Evolutionary conservation across 148 eudicot genomes (phyloP).

Genomic region (Dianthus caryophyllus): DNA sequence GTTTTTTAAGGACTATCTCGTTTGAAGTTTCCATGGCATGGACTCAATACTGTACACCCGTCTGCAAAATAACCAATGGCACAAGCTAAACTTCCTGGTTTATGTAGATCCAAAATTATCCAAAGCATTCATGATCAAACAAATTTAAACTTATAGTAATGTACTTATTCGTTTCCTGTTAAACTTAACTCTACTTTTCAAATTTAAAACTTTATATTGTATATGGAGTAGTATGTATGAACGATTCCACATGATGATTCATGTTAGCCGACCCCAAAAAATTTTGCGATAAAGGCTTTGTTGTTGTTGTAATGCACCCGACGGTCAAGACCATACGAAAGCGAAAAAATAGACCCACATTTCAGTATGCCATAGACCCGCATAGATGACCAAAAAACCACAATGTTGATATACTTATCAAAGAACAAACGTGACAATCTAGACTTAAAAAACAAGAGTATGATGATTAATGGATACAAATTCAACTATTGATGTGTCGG

Average conservation of each 20-base stretch:
- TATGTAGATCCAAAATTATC: background rate
- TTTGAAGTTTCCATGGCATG: slow-evolving; percentile 64
- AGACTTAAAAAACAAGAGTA: background rate
- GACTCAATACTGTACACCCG: slow-evolving; percentile 18
- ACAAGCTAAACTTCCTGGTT: background rate
- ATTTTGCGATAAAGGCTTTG: no score
- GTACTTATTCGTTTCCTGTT: no score
- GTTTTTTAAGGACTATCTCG: slow-evolving; percentile 74
- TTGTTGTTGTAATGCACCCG: background rate
- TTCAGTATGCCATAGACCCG: background rate
- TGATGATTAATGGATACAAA: no score
- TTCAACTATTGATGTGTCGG: no score
- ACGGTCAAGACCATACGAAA: background rate
- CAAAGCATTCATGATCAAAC: background rate
- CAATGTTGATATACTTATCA: background rate
- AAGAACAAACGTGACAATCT: background rate
- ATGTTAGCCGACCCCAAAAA: no score
- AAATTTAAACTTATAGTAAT: background rate
- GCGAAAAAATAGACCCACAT: background rate
- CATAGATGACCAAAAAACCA: background rate
- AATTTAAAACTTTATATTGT: no score
- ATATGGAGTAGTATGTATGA: no score
- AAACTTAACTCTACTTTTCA: no score
- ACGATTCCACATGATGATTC: no score
- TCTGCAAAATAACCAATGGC: slow-evolving; percentile 29